phyloP scores from a whole-genome alignment of 371 early-diverging fungal genomes.

The Entomophthora muscae region DNA sequence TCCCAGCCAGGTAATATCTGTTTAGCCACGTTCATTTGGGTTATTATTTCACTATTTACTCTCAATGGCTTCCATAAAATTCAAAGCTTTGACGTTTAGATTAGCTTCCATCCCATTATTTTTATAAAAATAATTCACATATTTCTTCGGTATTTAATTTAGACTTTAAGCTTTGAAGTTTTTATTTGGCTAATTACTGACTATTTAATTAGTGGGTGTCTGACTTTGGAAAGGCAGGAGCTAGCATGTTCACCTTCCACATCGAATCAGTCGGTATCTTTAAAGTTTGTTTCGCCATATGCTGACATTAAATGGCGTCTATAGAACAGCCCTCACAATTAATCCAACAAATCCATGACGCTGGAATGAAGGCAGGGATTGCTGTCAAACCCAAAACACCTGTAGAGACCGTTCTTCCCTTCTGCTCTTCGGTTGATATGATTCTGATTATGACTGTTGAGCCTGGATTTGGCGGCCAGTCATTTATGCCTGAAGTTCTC shows the following conservation, averaged over 20 bases:
- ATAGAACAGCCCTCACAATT: conserved; percentile 43
- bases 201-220: conserved; percentile 55
- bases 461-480: conserved; percentile 94
- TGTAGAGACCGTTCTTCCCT: conserved; percentile 44
- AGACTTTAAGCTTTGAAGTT: neutral
- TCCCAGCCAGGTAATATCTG: conserved; percentile 61
- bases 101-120: neutral
- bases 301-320: neutral
- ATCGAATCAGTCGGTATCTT: conserved; percentile 62
- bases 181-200: neutral
- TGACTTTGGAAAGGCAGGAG: conserved; percentile 89
- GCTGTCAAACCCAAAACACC: conserved; percentile 88
- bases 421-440: conserved; percentile 64
- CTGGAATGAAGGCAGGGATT: conserved; percentile 87
- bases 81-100: neutral
- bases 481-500: conserved; percentile 75
- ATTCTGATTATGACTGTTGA: conserved; percentile 98
- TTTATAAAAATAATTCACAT: too few species aligned
- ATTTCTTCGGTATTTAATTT: too few species aligned
- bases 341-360: conserved; percentile 57
- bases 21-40: too few species aligned
- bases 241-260: conserved; percentile 81
- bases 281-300: neutral
- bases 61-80: too few species aligned
- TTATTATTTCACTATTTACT: too few species aligned